Base-by-base conservation (phyloP, 495 filamentous ascomycete genomes). In the Xylaria curta region DNA sequence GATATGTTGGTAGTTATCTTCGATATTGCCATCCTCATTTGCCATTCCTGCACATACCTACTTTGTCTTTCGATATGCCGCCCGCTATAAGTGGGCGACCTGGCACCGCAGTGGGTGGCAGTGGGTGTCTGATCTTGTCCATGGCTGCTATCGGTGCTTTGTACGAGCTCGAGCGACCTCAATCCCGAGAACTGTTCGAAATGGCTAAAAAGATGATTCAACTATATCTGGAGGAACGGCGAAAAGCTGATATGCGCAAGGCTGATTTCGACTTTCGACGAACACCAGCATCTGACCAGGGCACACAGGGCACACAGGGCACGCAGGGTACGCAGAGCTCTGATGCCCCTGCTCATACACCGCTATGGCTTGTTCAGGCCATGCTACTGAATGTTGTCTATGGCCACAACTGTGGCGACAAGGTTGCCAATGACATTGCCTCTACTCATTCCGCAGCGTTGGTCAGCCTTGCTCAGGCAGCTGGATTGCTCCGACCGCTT, bases 331-430 rank as follows among this genome's bases (percentile, higher is more conserved):
- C 81, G 69, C 82, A 84, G 62, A 82, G 86, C 44, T 85, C 87
- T 68, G 92, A 95, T 69, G 88, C 87, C 74, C 86, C 90, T 2
- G 85, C 91, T 54, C 92, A 96, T 74, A 97, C 94, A 15, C 96
- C 96, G 2, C 85, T 98, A 62, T 98, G 96, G 96, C 87, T 99
- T 36, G 94, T 99, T n/a, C 96, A 99, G 77, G 95, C 96, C 1
- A 98, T 99, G 96, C 87, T 99, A 38, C 86, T 99, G 51, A 98
- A 97, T 81, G 93, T 98, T 44, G 92, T 98, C 13, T 99, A 97
- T 75, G 97, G 97, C 12, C 93, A 98, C 75, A 94, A 97, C 73
- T 97, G 93, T 78, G 97, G 93, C 33, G 95, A 99, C 77, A 96
- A 95, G 82, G 89, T 87, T 44, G 91, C 93, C 17, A 93, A 93